phyloP scores from a whole-genome alignment of 129 eudicot species.

The Artemisia argyi region DNA sequence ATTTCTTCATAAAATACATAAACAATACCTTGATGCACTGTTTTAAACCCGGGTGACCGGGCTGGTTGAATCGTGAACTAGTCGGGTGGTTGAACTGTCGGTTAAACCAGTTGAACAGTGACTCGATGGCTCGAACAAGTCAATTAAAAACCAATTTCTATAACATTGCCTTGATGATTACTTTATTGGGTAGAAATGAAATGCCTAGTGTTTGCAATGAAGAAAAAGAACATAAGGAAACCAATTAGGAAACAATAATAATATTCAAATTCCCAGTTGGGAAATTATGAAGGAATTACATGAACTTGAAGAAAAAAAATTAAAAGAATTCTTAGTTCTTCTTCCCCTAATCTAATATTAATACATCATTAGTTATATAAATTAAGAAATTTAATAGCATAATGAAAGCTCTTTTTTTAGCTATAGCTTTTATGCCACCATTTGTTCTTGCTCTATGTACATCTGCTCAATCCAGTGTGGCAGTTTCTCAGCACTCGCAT shows the following conservation, averaged over 20 bases:
- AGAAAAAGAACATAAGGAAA: not conserved
- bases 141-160: too few relatives aligned
- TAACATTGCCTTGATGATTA: too few relatives aligned
- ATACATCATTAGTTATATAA: slow-evolving; percentile 10
- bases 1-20: too few relatives aligned
- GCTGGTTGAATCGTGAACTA: too few relatives aligned
- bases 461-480: slow-evolving; percentile 83
- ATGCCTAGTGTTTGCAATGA: too few relatives aligned
- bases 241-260: not conserved
- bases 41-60: too few relatives aligned
- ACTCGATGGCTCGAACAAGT: too few relatives aligned
- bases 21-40: too few relatives aligned
- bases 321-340: slow-evolving; percentile 30
- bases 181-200: too few relatives aligned
- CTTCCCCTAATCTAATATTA: slow-evolving; percentile 20
- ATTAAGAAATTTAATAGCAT: slow-evolving; percentile 30
- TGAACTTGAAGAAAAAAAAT: slow-evolving; percentile 23
- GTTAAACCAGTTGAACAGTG: too few relatives aligned
- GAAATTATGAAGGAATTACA: slow-evolving; percentile 29
- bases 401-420: slow-evolving; percentile 13
- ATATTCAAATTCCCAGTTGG: slow-evolving; percentile 32
- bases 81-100: too few relatives aligned
- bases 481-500: slow-evolving; percentile 30
- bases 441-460: slow-evolving; percentile 90
- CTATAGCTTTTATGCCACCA: slow-evolving; percentile 54